Evolutionary conservation across 371 early-diverging fungal genomes (phyloP).

Genomic region (Mycotypha africana): DNA sequence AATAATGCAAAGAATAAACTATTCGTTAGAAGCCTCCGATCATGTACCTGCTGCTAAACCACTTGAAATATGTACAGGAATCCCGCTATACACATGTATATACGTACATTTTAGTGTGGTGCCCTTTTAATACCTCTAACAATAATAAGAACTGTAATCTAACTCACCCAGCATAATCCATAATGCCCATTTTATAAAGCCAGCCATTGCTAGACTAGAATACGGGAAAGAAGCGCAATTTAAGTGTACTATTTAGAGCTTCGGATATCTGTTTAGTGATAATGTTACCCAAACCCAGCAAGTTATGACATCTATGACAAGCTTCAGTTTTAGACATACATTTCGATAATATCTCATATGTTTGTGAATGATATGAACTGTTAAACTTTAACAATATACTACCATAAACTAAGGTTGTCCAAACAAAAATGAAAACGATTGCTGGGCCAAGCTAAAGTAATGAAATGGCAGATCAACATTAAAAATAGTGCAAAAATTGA

Average conservation of each 20-base stretch:
- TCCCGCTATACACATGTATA: constrained; percentile 48
- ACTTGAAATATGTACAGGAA: constrained; percentile 81
- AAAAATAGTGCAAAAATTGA: neutral
- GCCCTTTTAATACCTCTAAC: no score
- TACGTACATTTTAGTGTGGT: no score
- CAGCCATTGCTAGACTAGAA: constrained; percentile 67
- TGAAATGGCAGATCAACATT: no score
- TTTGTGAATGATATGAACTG: no score
- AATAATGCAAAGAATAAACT: no score
- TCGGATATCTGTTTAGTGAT: no score
- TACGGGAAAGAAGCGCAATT: no score
- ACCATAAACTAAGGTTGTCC: constrained; percentile 80
- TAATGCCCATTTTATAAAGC: constrained; percentile 59
- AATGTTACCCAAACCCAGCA: constrained; percentile 90
- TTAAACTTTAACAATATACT: no score
- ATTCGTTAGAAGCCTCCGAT: no score
- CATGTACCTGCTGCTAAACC: constrained; percentile 70
- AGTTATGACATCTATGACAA: constrained; percentile 54
- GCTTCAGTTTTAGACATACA: neutral
- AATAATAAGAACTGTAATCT: no score
- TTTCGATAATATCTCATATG: neutral
- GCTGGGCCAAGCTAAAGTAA: constrained; percentile 68
- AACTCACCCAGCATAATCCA: constrained; percentile 84
- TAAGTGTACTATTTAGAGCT: no score
- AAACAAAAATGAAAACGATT: constrained; percentile 74